Evolutionary conservation across 2,329 filamentous ascomycete species (phyloP), one percentile per base, ranked within the genome.

Genomic region (Alternaria rosae): DNA sequence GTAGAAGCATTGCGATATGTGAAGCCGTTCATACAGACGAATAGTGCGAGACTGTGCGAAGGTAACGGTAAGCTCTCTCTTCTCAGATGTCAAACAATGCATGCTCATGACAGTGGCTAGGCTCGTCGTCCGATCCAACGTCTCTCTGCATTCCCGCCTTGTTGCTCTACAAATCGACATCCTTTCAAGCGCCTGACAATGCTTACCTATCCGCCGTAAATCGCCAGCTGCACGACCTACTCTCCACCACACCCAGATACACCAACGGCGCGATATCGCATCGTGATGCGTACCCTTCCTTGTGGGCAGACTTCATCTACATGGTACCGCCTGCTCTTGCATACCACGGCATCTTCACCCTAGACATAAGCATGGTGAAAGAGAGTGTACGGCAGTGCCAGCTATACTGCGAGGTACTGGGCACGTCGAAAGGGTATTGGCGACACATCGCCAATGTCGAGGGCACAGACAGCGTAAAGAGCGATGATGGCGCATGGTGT

Each of bases 251-350:
- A 5, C 81, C 81, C 8, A 76, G 80, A 48, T 83, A 79, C 67
- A 50, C 70, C 15, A 84, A 85, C 57, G 81, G 81, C 28, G 83
- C 84, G 3, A 83, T 85, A 51, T 83, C 80, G 48, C 84, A 86
- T 65, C 78, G 83, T 25, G 71, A 79, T 23, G 74, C 79, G 15
- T 73, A 76, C 7, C 66, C 79, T 5, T 82, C 85, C 59, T 73
- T 85, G 10, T 85, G 83, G 82, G 79, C 82, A 13, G 84, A 86
- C 68, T 83, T 81, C 65, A 60, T 84, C 7, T 82, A 82, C 67
- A 85, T 85, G 83, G 80, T 79, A 1, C 83, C 83, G n/a, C 83
- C 84, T 1, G 82, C 82, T 43, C 71, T 85, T 17, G 83, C 83
- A 4, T 85, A 83, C 66, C 81, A 81, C 67, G 83, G 76, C 25